A percentile compares a stretch with the other conserved stretches of the same genome.
Conservation (phyloP, 2,329 filamentous ascomycete genomes). For the Aspergillus sp. region DNA sequence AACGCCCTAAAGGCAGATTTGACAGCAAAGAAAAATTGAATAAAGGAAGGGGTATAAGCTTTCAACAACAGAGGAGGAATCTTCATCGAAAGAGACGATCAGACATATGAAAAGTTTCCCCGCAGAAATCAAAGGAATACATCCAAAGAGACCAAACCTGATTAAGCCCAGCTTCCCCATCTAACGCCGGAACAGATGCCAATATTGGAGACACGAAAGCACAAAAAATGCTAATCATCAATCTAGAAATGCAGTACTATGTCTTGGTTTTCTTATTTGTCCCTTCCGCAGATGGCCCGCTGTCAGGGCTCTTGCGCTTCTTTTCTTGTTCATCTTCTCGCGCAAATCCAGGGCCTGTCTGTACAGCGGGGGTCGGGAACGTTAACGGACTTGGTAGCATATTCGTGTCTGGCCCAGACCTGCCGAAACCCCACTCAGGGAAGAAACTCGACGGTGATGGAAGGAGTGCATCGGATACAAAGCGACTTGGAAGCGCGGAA, state of each 20-base stretch:
- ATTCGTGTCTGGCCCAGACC: conserved; percentile 64
- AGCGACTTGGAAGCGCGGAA: conserved; percentile 87
- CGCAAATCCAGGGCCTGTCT: conserved; percentile 35
- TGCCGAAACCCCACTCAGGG: conserved; percentile 76
- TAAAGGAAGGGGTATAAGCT: too few species aligned
- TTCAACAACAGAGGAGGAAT: too few species aligned
- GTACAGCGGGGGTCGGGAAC: conserved; percentile 71
- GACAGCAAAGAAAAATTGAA: too few species aligned
- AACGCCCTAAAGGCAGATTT: too few species aligned
- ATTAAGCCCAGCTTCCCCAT: too few species aligned
- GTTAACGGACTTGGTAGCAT: conserved; percentile 89
- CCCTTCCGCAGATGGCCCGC: conserved; percentile 25
- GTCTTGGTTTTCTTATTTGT: conserved; percentile 37
- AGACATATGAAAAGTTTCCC: too few species aligned
- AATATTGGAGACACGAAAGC: not conserved
- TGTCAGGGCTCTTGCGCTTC: conserved; percentile 41
- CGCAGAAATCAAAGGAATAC: too few species aligned
- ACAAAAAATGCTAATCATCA: conserved; percentile 6
- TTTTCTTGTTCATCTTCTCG: conserved; percentile 41
- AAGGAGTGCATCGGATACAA: conserved; percentile 80
- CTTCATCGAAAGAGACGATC: too few species aligned
- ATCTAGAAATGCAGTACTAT: conserved; percentile 9
- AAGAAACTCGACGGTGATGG: conserved; percentile 92
- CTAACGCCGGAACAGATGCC: too few species aligned
- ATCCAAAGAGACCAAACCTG: too few species aligned